Base-by-base conservation (phyloP, 2,329 filamentous ascomycete species). In the Stachybotrys chartarum region DNA sequence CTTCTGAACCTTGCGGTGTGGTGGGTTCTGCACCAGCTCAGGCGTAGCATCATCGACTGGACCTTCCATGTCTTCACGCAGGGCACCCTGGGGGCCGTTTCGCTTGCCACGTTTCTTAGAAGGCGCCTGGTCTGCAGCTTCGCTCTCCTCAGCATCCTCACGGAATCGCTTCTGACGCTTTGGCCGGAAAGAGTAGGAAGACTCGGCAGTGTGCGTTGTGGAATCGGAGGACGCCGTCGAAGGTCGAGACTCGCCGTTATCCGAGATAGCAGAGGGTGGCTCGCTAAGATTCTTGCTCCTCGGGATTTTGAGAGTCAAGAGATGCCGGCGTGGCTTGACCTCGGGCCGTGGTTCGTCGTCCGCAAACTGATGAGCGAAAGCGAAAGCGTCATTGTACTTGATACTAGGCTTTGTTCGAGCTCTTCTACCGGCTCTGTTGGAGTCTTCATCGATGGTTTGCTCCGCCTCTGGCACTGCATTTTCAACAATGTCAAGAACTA, bases 121-220 rank as follows among this genome's bases (percentile, higher is more conserved):
- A 18, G 72, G 74, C 30, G 67, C 68, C 39, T 72, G 71, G 5
- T 66, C 58, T 12, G 61, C 62, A 35, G 67, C 68, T 16, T 74
- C 73, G 14, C 69, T 70, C 1, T 71, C 76, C 49, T 76, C 74
- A 8, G 76, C 73, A 48, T 80, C 74, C 5, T 80, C 74, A 1
- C 75, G 72, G 70, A 80, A 82, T 52, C 78, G 77, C 61, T 79
- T 79, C 61, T 79, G 78, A 8, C 78, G 74, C 65, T 82, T 82
- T 31, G 79, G 78, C 5, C 80, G 74, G 58, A 83, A 75, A 1
- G 80, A 80, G 61, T 80, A 80, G 6, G 70, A 75, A 0, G 80
- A 81, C 53, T 78, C 77, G 5, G 68, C 70, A 1, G 78, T 81
- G 42, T 76, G 75, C 3, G 70, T 70, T 7, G 76, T 78, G 10